Evolutionary conservation across 2,329 filamentous ascomycete species (phyloP).

Genomic region (Aspergillus fumigatus): DNA sequence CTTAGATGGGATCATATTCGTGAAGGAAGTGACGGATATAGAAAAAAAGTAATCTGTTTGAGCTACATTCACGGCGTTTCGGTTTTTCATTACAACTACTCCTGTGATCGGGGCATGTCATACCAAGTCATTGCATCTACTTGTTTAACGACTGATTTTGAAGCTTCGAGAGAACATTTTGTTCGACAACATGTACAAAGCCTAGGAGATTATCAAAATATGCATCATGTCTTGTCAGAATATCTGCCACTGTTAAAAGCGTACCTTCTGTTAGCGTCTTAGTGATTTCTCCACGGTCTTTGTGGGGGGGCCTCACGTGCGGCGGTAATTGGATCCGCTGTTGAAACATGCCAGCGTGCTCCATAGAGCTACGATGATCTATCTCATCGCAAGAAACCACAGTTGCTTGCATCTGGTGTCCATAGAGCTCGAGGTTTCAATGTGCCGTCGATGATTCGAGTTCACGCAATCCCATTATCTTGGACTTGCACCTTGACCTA

Average conservation of each 20-base stretch:
- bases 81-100: constrained; percentile 14
- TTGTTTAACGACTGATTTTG: constrained; percentile 11
- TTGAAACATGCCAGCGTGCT: not conserved
- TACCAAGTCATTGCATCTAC: constrained; percentile 33
- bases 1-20: constrained; percentile 21
- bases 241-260: not conserved
- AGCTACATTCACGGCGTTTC: constrained; percentile 32
- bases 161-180: constrained; percentile 4
- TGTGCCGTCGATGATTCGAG: not conserved
- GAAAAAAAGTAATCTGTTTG: constrained; percentile 12
- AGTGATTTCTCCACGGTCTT: not conserved
- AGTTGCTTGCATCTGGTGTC: not conserved
- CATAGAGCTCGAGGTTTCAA: not conserved
- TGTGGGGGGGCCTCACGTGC: constrained; percentile 5
- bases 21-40: constrained; percentile 1
- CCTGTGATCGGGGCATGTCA: constrained; percentile 28
- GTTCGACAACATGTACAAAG: not conserved
- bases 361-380: not conserved
- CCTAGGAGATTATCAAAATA: not conserved
- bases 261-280: too few species aligned
- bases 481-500: not conserved
- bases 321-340: not conserved
- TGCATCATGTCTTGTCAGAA: not conserved
- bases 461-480: not conserved
- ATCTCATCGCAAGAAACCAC: not conserved